A percentile compares a stretch with the other conserved stretches of the same genome.
Conservation (phyloP, 176 grass and related monocot species). For the Melocanna baccifera region DNA sequence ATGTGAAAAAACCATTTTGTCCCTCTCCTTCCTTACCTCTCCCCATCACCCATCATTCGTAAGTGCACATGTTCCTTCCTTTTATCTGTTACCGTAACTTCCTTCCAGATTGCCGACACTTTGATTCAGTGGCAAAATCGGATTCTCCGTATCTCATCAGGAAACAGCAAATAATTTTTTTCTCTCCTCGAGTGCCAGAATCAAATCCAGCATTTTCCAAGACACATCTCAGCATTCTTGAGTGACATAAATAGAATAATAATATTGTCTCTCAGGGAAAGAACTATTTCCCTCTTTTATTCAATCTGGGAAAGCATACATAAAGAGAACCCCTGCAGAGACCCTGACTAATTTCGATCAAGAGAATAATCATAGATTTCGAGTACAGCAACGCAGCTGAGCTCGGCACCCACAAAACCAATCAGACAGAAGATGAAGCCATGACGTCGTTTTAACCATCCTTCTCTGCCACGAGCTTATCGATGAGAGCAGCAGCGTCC, state of each 20-base stretch:
- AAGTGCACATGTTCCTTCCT: too few relatives aligned
- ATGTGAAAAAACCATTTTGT: too few relatives aligned
- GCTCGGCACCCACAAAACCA: neutral
- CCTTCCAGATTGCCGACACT: neutral
- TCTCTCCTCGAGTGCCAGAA: too few relatives aligned
- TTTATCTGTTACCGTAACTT: too few relatives aligned
- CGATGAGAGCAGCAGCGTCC: constrained; percentile 63
- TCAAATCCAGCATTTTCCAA: neutral
- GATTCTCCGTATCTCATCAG: neutral
- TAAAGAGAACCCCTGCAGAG: neutral
- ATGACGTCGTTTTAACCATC: constrained; percentile 10
- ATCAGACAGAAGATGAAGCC: neutral
- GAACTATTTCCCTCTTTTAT: constrained; percentile 20
- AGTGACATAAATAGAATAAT: neutral
- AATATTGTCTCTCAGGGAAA: neutral
- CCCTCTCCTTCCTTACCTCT: too few relatives aligned
- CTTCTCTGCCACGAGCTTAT: constrained; percentile 51
- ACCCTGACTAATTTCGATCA: constrained; percentile 6
- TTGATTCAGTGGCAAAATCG: neutral
- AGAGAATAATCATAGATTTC: neutral
- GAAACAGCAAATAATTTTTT: too few relatives aligned
- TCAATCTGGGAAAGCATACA: neutral
- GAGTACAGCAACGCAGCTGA: neutral
- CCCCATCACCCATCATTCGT: too few relatives aligned
- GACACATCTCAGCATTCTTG: neutral